Percentiles rank a stretch among this genome's conserved stretches.
Evolutionary conservation across 192 early-diverging fungal genomes (phyloP).

Genomic region (Entrophospora sp.): DNA sequence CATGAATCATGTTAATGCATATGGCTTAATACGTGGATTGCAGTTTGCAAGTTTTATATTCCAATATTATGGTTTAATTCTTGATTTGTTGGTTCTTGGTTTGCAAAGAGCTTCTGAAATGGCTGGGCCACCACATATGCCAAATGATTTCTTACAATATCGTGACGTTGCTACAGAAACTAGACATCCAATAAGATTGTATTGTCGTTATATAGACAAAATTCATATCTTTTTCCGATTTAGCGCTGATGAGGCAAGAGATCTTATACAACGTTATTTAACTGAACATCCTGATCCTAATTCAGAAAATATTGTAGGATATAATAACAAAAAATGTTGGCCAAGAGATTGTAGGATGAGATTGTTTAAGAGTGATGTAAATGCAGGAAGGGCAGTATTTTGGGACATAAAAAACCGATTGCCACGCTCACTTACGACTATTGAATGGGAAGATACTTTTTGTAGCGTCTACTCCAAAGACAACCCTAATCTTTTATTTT

Average conservation of each 20-base stretch:
- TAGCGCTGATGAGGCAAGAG: conserved; percentile 85
- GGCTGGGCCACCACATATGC: conserved; percentile 85
- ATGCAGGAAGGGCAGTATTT: conserved; percentile 94
- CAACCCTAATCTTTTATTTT: conserved; percentile 94
- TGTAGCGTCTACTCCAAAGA: conserved; percentile 95
- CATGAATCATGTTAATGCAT: conserved; percentile 98
- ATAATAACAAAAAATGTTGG: conserved; percentile 98
- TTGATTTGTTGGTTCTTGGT: conserved; percentile 91
- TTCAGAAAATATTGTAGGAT: conserved; percentile 97
- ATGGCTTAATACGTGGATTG: conserved; percentile 93
- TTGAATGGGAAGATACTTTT: conserved; percentile 98
- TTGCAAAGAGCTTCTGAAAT: conserved; percentile 93
- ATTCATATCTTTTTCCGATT: conserved; percentile 94
- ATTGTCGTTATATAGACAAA: conserved; percentile 89
- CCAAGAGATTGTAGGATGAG: conserved; percentile 99
- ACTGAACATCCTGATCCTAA: conserved; percentile 99
- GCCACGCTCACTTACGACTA: conserved; percentile 90
- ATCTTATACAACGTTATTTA: conserved; percentile 92
- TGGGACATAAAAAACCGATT: conserved; percentile 99
- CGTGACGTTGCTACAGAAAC: conserved; percentile 83
- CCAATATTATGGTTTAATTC: conserved; percentile 97
- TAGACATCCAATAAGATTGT: conserved; percentile 94
- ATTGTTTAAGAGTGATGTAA: conserved; percentile 98
- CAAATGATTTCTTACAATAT: conserved; percentile 97
- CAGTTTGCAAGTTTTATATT: conserved; percentile 97